Percentiles rank a stretch among this genome's conserved stretches.
Conservation (phyloP, 176 grass and related monocot species). For the Rhynchospora tenuis region DNA sequence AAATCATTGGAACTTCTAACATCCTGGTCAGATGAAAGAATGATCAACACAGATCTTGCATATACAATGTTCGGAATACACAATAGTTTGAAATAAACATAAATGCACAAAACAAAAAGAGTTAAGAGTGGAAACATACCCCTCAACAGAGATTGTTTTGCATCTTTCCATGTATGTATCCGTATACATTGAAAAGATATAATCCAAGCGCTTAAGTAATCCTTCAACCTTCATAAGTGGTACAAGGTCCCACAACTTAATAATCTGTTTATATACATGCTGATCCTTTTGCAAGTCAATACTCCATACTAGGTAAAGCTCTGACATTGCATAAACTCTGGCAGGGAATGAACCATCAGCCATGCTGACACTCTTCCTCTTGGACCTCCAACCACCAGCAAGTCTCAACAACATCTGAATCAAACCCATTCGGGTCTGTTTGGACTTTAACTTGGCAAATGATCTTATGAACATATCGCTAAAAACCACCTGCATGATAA, state of each 20-base stretch:
- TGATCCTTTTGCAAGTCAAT: conserved; percentile 53
- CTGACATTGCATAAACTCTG: conserved; percentile 40
- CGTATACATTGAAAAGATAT: conserved; percentile 76
- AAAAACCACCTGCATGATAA: conserved; percentile 43
- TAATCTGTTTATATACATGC: conserved; percentile 46
- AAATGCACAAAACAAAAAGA: background rate
- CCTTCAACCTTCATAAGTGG: conserved; percentile 40
- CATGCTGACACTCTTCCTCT: conserved; percentile 10
- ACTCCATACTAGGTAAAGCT: conserved; percentile 68
- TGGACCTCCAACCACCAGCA: conserved; percentile 54
- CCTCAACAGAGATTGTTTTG: conserved; percentile 30
- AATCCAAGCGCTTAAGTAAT: conserved; percentile 45
- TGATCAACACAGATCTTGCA: background rate
- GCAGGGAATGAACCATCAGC: conserved; percentile 27
- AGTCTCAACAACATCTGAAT: conserved; percentile 59
- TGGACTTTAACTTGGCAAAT: conserved; percentile 53
- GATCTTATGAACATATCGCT: conserved; percentile 75
- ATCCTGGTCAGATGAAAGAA: conserved; percentile 30
- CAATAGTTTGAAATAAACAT: background rate
- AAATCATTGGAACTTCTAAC: conserved; percentile 55
- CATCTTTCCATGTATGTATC: conserved; percentile 56
- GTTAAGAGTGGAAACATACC: conserved; percentile 35
- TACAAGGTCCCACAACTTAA: conserved; percentile 72
- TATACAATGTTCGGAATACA: background rate
- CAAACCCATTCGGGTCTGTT: conserved; percentile 31